Percentiles rank a stretch among this genome's conserved stretches.
phyloP scores from a whole-genome alignment of 2,329 filamentous ascomycete species.

The Microdochium bolleyi region DNA sequence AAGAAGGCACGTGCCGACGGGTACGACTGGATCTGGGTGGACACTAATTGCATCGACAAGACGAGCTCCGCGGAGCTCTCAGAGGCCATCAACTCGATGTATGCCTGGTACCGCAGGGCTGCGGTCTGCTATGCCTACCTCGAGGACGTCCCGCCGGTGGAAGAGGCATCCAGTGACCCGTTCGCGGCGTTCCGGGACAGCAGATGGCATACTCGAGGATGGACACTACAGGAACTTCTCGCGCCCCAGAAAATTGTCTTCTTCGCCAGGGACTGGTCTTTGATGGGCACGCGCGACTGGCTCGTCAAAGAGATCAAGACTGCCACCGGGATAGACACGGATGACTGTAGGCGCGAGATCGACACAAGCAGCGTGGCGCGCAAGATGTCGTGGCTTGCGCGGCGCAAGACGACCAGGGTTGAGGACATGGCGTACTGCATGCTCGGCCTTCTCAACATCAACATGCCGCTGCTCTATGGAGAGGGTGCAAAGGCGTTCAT shows the following conservation, averaged over 20 bases:
- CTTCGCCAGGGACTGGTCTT: slow-evolving; percentile 7
- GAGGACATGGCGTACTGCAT: slow-evolving; percentile 11
- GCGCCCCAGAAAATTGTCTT: slow-evolving; percentile 8
- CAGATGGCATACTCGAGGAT: slow-evolving; percentile 6
- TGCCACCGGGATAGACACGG: slow-evolving; percentile 5
- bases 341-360: neutral
- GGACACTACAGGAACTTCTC: slow-evolving; percentile 11
- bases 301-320: slow-evolving; percentile 2
- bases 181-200: neutral
- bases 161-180: neutral
- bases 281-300: slow-evolving; percentile 3
- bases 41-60: slow-evolving; percentile 10
- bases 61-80: slow-evolving; percentile 7
- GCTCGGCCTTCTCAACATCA: slow-evolving; percentile 9
- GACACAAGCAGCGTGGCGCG: neutral
- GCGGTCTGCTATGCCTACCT: slow-evolving; percentile 4
- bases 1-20: neutral
- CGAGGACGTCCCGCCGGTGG: slow-evolving; percentile 3
- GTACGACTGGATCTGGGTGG: slow-evolving; percentile 6
- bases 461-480: slow-evolving; percentile 8
- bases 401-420: slow-evolving; percentile 4
- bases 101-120: slow-evolving; percentile 6
- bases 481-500: slow-evolving; percentile 7
- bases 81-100: slow-evolving; percentile 10
- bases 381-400: slow-evolving; percentile 8